Evolutionary conservation across 2,329 filamentous ascomycete species (phyloP).

Genomic region (Eutypella sp.): DNA sequence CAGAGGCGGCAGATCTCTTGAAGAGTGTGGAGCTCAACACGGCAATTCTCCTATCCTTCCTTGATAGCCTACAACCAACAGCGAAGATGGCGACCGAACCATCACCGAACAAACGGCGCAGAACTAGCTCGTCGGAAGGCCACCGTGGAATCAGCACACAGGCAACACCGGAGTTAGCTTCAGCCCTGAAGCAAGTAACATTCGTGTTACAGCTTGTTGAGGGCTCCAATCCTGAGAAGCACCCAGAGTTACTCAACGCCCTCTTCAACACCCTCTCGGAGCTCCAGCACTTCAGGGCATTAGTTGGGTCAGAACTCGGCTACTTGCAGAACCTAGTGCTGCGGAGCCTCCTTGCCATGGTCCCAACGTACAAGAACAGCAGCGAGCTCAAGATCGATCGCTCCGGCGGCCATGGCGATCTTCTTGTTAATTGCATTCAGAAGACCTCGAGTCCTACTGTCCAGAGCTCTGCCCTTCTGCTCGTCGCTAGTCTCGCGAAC

Average conservation of each 20-base stretch:
- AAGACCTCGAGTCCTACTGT: conserved; percentile 89
- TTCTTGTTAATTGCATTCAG: conserved; percentile 91
- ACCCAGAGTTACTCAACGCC: conserved; percentile 70
- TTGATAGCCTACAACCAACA: conserved; percentile 70
- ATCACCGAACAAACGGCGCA: conserved; percentile 71
- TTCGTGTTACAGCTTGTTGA: conserved; percentile 88
- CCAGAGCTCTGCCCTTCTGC: conserved; percentile 82
- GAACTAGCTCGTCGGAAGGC: conserved; percentile 69
- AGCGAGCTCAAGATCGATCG: conserved; percentile 64
- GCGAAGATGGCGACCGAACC: conserved; percentile 66
- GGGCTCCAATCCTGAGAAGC: conserved; percentile 66
- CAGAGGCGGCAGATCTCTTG: conserved; percentile 66
- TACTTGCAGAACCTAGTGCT: conserved; percentile 86
- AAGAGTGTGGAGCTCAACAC: conserved; percentile 69
- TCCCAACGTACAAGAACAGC: conserved; percentile 66
- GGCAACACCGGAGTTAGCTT: conserved; percentile 60
- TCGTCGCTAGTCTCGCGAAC: conserved; percentile 81
- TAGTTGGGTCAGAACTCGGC: conserved; percentile 79
- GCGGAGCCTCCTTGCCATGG: conserved; percentile 75
- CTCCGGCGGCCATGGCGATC: conserved; percentile 76
- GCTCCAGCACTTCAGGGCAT: conserved; percentile 75
- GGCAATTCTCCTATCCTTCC: conserved; percentile 64
- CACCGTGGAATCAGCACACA: conserved; percentile 55
- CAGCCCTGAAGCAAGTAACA: conserved; percentile 70
- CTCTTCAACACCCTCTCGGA: conserved; percentile 84